phyloP scores from a whole-genome alignment of 2,329 filamentous ascomycete species.

The Microsporum ferrugineum region DNA sequence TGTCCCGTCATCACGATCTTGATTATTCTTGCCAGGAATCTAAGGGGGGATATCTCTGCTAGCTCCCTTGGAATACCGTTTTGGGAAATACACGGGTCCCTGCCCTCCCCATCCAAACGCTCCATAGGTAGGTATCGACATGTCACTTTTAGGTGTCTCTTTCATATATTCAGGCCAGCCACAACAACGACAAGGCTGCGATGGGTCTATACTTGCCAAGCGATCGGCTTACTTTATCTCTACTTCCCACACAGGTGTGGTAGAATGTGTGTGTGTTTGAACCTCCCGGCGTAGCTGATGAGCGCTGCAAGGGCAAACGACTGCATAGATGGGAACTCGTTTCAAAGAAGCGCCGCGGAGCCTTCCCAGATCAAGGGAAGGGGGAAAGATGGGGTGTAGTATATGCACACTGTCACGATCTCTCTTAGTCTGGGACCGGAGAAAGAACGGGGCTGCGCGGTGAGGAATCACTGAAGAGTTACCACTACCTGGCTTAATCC shows the following conservation, averaged over 20 bases:
- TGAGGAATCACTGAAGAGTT: not conserved
- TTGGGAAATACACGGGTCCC: not conserved
- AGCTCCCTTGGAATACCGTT: not conserved
- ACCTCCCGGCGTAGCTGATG: not conserved
- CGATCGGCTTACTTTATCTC: not conserved
- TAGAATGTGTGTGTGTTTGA: not conserved
- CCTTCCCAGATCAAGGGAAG: not conserved
- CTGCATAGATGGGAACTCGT: not conserved
- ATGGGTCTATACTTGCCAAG: not conserved
- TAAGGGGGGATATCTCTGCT: not conserved
- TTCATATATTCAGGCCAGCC: not conserved
- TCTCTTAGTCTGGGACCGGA: not conserved
- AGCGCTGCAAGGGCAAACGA: not conserved
- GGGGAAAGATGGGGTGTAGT: not conserved
- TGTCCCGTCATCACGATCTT: not conserved
- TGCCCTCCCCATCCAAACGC: not conserved
- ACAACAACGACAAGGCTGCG: not conserved
- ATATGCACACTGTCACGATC: not conserved
- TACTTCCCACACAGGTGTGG: not conserved
- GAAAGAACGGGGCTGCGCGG: not conserved
- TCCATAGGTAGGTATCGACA: not conserved
- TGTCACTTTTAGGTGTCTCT: not conserved
- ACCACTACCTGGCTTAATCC: not conserved
- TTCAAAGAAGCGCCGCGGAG: constrained; percentile 1
- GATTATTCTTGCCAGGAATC: not conserved